Base-by-base conservation (phyloP, 2,329 filamentous ascomycete genomes). In the Aspergillus jensenii region DNA sequence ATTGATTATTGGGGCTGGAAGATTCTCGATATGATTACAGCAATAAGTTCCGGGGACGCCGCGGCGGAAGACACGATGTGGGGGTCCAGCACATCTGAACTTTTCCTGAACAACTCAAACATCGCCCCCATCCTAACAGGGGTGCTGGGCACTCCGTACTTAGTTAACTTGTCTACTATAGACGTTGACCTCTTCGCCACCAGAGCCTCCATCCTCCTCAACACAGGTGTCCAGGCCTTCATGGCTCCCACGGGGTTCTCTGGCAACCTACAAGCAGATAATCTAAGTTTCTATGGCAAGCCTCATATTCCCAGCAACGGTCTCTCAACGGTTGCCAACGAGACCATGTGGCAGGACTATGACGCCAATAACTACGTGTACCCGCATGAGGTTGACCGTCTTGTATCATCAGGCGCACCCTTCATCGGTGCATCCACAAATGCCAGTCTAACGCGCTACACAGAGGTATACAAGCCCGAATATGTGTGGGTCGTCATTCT, bases 221-320 rank as follows among this genome's bases (percentile, higher is more conserved):
- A 51, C 44, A 58, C 56, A 11, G 56, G 45, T 21, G 1, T 58
- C 1, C 56, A 58, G 45, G 56, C 56, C 4, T 46, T 58, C 33
- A 58, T 58, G 56, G 56, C 56, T 6, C 56, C 56, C 9, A 51
- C 45, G 0, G 56, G 15, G 2, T 58, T 58, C 12, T 23, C 56
- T 2, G 56, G 56, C 21, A 6, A 21, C 15, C 51, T 58, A 9
- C 19, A 46, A 46, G 47, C 53, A 7, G 14, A 12, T 15, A 58
- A 58, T 14, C 31, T 58, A 11, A 58, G 45, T 17, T 9, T 50
- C 11, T 58, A 58, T 15, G 56, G 56, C 9, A 19, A n/a, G 1
- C 45, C 51, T 1, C 56, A 58, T 17, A 51, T 58, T 3, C 56
- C 56, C 3, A 23, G 4, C 4, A 7, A 51, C 3, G 56, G 51